Conservation (phyloP, 2,329 filamentous ascomycete genomes). For the Chaetomiaceae sp. region DNA sequence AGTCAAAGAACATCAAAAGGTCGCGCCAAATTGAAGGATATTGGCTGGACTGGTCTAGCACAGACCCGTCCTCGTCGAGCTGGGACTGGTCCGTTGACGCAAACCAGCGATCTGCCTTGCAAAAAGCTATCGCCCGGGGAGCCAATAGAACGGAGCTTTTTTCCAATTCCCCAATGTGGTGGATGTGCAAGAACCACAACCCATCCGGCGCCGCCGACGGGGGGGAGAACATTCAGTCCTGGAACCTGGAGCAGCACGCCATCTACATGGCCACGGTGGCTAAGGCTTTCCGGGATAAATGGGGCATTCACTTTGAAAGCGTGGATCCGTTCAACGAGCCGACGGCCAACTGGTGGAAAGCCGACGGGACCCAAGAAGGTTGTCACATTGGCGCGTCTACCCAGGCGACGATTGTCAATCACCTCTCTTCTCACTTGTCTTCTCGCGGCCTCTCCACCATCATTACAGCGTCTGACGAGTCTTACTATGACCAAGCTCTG, state of each 20-base stretch:
- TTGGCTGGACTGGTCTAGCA: not conserved
- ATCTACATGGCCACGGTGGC: not conserved
- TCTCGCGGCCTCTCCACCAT: not conserved
- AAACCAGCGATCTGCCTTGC: not conserved
- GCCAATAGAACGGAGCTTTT: not conserved
- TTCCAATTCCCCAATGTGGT: slow-evolving; percentile 6
- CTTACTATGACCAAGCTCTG: not conserved
- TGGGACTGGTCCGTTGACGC: slow-evolving; percentile 1
- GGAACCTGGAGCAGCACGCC: not conserved
- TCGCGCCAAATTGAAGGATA: not conserved
- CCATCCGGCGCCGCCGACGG: not conserved
- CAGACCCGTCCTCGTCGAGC: not conserved
- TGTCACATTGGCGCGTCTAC: not conserved
- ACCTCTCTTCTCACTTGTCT: not conserved
- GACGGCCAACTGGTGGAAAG: slow-evolving; percentile 2
- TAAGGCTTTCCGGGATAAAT: not conserved
- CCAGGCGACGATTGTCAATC: not conserved
- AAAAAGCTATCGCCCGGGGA: not conserved
- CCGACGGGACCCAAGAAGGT: not conserved
- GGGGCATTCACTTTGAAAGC: not conserved
- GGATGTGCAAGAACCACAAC: slow-evolving; percentile 6
- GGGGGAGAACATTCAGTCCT: not conserved
- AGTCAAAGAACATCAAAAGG: not conserved
- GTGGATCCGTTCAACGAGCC: slow-evolving; percentile 4
- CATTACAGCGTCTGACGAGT: not conserved